phyloP scores from a whole-genome alignment of 225 moss, liverwort and hornwort species.

The Physcomitrellopsis africana region DNA sequence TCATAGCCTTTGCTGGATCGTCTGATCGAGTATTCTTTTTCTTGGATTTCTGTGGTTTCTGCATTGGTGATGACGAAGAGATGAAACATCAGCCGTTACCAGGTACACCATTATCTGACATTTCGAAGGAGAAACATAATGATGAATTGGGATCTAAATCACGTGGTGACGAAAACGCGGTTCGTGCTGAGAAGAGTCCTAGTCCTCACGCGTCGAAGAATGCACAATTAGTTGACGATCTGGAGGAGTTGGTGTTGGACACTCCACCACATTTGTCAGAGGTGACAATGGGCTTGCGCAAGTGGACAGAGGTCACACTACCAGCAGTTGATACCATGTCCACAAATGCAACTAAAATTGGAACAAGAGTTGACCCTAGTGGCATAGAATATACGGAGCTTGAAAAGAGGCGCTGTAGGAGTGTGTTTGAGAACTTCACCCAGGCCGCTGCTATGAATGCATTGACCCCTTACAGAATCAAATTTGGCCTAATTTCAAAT shows the following conservation, averaged over 20 bases:
- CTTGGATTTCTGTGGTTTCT: slow-evolving; percentile 52
- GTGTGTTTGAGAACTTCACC: slow-evolving; percentile 39
- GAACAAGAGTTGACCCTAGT: neutral
- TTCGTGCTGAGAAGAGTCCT: neutral
- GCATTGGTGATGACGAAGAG: slow-evolving; percentile 15
- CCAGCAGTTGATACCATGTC: neutral
- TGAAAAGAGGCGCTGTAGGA: slow-evolving; percentile 30
- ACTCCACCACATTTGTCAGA: slow-evolving; percentile 1
- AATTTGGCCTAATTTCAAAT: slow-evolving; percentile 34
- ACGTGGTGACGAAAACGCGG: neutral
- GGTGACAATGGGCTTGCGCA: slow-evolving; percentile 7
- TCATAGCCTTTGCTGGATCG: slow-evolving; percentile 30
- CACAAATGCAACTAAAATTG: neutral
- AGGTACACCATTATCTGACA: neutral
- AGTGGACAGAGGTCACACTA: slow-evolving; percentile 14
- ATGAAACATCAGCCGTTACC: neutral
- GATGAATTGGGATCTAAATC: neutral
- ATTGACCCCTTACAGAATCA: slow-evolving; percentile 36
- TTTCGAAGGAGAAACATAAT: neutral
- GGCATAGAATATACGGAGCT: slow-evolving; percentile 17
- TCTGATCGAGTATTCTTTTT: slow-evolving; percentile 45
- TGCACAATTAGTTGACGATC: slow-evolving; percentile 11
- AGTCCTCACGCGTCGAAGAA: neutral
- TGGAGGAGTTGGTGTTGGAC: neutral
- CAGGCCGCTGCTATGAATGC: slow-evolving; percentile 27